A percentile compares a stretch with the other conserved stretches of the same genome.
These are phyloP conservation scores for Pseudocercospora fuligena DNA, from an alignment of 2,329 filamentous ascomycete genomes.

Conservation along the genomic window DNA sequence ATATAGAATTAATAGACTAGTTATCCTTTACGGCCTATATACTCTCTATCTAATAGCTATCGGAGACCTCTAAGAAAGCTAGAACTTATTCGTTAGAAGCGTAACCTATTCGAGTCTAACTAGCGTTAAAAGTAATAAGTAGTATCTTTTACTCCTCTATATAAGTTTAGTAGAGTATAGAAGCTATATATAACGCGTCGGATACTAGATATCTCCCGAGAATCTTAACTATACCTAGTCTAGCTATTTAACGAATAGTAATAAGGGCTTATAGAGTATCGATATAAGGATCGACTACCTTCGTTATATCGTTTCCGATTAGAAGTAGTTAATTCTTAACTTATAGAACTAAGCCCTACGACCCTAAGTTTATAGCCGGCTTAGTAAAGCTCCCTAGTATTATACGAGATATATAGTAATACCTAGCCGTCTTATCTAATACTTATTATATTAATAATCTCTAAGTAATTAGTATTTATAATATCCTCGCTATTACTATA, in stretches of 20 bases:
- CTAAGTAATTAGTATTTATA: constrained; percentile 15
- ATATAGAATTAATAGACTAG: neutral
- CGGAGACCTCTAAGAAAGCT: constrained; percentile 12
- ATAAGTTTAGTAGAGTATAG: neutral
- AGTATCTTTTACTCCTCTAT: constrained; percentile 2
- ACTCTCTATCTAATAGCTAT: constrained; percentile 10
- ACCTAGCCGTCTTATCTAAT: constrained; percentile 14
- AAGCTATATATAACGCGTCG: constrained; percentile 11
- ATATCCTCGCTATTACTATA: constrained; percentile 15
- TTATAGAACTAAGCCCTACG: constrained; percentile 1
- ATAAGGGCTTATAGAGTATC: constrained; percentile 3
- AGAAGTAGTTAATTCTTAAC: constrained; percentile 9
- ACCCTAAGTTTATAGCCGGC: constrained; percentile 5
- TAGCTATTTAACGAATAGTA: constrained; percentile 10
- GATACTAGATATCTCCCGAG: constrained; percentile 10
- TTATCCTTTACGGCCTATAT: neutral
- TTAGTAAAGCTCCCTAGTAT: neutral
- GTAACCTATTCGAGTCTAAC: neutral
- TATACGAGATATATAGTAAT: constrained; percentile 8
- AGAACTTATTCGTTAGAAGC: constrained; percentile 2
- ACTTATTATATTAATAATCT: constrained; percentile 14
- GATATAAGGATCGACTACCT: neutral
- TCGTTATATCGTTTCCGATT: neutral
- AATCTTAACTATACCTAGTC: constrained; percentile 15
- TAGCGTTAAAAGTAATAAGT: constrained; percentile 4